These are phyloP conservation scores for Chloris gayana DNA, from an alignment of 176 grass and related monocot species.

Conservation along the genomic window DNA sequence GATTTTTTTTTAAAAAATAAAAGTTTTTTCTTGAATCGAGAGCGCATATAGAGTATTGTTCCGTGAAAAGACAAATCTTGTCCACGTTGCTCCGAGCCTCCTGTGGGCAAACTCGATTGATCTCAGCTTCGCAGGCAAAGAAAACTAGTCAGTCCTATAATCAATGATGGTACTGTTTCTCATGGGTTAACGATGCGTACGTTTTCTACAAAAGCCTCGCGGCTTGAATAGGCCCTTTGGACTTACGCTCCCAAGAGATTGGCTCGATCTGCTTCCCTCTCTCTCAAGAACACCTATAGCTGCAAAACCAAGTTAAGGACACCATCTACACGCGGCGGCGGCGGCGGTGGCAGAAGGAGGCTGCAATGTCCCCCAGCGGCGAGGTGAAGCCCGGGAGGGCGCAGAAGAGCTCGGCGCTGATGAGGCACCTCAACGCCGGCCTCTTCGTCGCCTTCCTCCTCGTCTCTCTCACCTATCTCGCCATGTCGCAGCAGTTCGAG, in stretches of 20 bases:
- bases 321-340: not conserved
- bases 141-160: too few species aligned
- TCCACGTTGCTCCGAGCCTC: too few species aligned
- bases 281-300: not conserved
- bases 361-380: not conserved
- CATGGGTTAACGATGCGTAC: not conserved
- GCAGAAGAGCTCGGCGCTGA: slow-evolving; percentile 32
- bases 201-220: not conserved
- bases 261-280: not conserved
- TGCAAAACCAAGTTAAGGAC: not conserved
- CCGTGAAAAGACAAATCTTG: too few species aligned
- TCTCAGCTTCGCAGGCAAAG: too few species aligned
- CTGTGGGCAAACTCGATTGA: too few species aligned
- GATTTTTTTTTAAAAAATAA: too few species aligned
- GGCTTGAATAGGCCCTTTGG: not conserved
- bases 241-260: not conserved
- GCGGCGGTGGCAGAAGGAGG: not conserved
- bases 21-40: too few species aligned
- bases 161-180: not conserved
- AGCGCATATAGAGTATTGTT: too few species aligned
- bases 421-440: slow-evolving; percentile 38
- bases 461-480: slow-evolving; percentile 60
- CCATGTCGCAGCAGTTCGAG: slow-evolving; percentile 47
- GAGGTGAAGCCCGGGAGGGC: slow-evolving; percentile 25
- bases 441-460: slow-evolving; percentile 57